A percentile compares a stretch with the other conserved stretches of the same genome.
These are phyloP conservation scores for Uronychia setigera DNA, from an alignment of 73 alveolate species.

Conservation along the genomic window DNA sequence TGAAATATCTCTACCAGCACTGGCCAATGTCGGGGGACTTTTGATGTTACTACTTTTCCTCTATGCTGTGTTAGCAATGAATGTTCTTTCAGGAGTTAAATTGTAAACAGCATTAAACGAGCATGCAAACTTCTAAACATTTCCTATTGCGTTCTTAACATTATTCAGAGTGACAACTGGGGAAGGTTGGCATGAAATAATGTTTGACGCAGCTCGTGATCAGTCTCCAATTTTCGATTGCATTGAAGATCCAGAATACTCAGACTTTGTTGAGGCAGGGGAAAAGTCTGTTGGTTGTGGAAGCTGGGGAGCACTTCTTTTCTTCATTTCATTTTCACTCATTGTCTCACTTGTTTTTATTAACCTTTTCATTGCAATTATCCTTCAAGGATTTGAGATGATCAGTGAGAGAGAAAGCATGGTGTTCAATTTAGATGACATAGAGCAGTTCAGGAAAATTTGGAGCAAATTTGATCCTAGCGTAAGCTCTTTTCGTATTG, in stretches of 20 bases:
- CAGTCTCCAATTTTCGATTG: constrained; percentile 24
- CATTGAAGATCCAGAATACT: constrained; percentile 31
- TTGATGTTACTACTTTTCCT: constrained; percentile 54
- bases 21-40: constrained; percentile 65
- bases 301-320: background rate
- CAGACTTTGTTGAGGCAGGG: constrained; percentile 1
- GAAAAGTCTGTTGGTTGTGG: constrained; percentile 7
- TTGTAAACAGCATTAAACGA: constrained; percentile 24
- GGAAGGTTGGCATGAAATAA: constrained; percentile 85
- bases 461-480: constrained; percentile 5
- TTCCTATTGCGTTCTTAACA: constrained; percentile 56
- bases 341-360: constrained; percentile 8
- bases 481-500: background rate
- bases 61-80: constrained; percentile 51
- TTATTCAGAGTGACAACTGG: constrained; percentile 77
- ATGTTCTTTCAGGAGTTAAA: constrained; percentile 29
- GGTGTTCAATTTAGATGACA: background rate
- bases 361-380: constrained; percentile 43
- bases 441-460: background rate
- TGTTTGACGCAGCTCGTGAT: constrained; percentile 70
- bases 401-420: background rate
- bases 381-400: constrained; percentile 15
- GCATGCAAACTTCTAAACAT: constrained; percentile 52
- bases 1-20: constrained; percentile 54
- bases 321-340: constrained; percentile 2